These are phyloP conservation scores for Candida rishiriensis DNA, from an alignment of 805 yeast species.

Conservation along the genomic window DNA sequence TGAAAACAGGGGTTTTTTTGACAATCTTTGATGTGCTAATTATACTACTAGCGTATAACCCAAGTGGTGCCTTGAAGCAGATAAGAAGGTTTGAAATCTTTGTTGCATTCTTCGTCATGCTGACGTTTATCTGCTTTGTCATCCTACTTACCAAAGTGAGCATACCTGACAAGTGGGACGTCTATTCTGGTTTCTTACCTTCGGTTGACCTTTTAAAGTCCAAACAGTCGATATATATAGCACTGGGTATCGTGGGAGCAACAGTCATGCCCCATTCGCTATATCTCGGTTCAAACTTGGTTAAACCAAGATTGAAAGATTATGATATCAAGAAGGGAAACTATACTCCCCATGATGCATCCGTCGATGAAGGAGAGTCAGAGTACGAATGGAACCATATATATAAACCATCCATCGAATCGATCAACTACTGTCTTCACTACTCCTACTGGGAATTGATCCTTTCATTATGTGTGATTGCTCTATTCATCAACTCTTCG, in stretches of 20 bases:
- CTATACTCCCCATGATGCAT: conserved; percentile 8
- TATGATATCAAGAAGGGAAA: conserved; percentile 47
- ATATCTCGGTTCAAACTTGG: conserved; percentile 81
- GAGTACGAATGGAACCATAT: conserved; percentile 31
- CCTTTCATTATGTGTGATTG: conserved; percentile 69
- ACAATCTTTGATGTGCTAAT: conserved; percentile 81
- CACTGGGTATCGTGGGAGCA: conserved; percentile 86
- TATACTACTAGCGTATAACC: conserved; percentile 72
- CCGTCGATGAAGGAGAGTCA: conserved; percentile 7
- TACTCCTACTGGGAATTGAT: conserved; percentile 71
- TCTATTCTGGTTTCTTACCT: conserved; percentile 71
- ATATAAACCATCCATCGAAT: conserved; percentile 68
- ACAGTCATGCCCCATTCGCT: conserved; percentile 94
- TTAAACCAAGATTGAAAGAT: conserved; percentile 77
- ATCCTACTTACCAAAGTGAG: conserved; percentile 59
- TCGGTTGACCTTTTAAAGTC: conserved; percentile 46
- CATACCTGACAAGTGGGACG: conserved; percentile 46
- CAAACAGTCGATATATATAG: conserved; percentile 64
- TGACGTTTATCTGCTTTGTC: conserved; percentile 74
- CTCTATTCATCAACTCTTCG: conserved; percentile 81
- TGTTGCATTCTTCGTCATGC: conserved; percentile 64
- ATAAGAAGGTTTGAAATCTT: conserved; percentile 74
- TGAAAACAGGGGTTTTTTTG: conserved; percentile 67
- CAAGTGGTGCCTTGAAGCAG: conserved; percentile 69
- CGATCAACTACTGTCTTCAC: conserved; percentile 67